Evolutionary conservation across 768 basidiomycete species (phyloP), one percentile per base, ranked within the genome.

Genomic region (Udeniomyces megalosporus): DNA sequence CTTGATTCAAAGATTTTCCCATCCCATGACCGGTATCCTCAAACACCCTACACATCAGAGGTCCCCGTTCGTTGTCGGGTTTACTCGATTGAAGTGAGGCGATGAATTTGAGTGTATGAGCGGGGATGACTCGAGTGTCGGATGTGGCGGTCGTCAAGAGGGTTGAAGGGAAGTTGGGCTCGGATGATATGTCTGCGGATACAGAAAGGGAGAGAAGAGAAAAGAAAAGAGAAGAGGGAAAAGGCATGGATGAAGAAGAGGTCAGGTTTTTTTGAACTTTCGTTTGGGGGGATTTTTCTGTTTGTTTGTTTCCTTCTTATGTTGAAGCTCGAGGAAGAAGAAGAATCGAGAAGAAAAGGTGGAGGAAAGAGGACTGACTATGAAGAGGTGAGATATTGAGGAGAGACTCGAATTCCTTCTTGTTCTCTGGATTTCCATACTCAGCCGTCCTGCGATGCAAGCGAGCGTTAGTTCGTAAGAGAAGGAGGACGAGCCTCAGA

Each of bases 81-180:
- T n/a, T n/a, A n/a, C n/a, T n/a, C n/a, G n/a, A n/a, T 32, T 64
- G 62, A 0, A 64, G 26, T 1, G 62, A 58, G 1, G 62, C 62
- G 3, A 42, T 52, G n/a, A 58, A 45, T 55, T 64, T 64, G 32
- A 64, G 53, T 0, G 57, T 59, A 35, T 64, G 62, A 1, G 57
- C 62, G 1, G 62, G 62, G 51, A 64, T 64, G 50, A 64, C 62
- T 11, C 62, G n/a, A 17, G 57, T 52, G 51, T 64, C 62, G 26
- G 57, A 38, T 64, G 55, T 17, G 38, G 56, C 57, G 22, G 62
- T 64, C 28, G 56, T 64, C 24, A 59, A 24, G 29, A 64, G 54
- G 1, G 34, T 31, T n/a, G 57, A 28, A 15, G 57, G 62, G 44
- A 50, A 64, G 29, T 34, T 53, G 35, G 22, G 48, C 1, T 20